Percentiles rank a stretch among this genome's conserved stretches.
Conservation (phyloP, 495 filamentous ascomycete genomes). For the Penicillium turbatum region DNA sequence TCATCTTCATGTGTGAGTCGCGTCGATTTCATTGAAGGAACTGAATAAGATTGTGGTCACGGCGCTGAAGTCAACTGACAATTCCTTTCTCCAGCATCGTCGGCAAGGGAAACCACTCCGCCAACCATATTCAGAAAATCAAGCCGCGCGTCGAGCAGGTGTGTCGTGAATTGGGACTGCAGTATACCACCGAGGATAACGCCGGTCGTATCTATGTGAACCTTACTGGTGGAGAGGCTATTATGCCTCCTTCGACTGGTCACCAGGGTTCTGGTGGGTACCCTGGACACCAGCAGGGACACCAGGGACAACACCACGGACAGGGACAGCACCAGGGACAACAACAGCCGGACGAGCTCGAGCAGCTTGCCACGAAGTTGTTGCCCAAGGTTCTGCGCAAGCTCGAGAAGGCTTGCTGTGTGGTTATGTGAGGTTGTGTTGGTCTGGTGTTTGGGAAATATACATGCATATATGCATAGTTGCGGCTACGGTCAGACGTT, state of each 20-base stretch:
- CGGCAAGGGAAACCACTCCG: slow-evolving; percentile 87
- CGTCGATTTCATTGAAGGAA: background rate
- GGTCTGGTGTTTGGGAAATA: background rate
- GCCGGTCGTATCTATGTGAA: slow-evolving; percentile 77
- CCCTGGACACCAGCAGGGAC: slow-evolving; percentile 7
- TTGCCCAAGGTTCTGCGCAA: slow-evolving; percentile 57
- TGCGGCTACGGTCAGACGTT: background rate
- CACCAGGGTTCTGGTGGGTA: slow-evolving; percentile 20
- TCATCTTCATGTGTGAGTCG: slow-evolving; percentile 66
- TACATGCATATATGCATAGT: background rate
- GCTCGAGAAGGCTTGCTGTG: slow-evolving; percentile 67
- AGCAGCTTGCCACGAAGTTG: slow-evolving; percentile 58
- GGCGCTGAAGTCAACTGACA: background rate
- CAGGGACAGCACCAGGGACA: slow-evolving; percentile 39
- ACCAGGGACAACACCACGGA: slow-evolving; percentile 31
- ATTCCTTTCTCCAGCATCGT: slow-evolving; percentile 59
- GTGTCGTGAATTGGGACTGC: slow-evolving; percentile 73
- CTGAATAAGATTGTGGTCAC: background rate
- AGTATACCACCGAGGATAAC: slow-evolving; percentile 82
- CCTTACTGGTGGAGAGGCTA: slow-evolving; percentile 56
- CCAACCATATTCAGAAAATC: slow-evolving; percentile 76
- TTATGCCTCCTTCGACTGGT: slow-evolving; percentile 46
- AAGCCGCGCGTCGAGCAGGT: slow-evolving; percentile 86
- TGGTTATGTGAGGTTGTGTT: slow-evolving; percentile 62
- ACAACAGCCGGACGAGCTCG: slow-evolving; percentile 58